Conservation (phyloP, 441 rosid species). For the Metrosideros polymorpha region DNA sequence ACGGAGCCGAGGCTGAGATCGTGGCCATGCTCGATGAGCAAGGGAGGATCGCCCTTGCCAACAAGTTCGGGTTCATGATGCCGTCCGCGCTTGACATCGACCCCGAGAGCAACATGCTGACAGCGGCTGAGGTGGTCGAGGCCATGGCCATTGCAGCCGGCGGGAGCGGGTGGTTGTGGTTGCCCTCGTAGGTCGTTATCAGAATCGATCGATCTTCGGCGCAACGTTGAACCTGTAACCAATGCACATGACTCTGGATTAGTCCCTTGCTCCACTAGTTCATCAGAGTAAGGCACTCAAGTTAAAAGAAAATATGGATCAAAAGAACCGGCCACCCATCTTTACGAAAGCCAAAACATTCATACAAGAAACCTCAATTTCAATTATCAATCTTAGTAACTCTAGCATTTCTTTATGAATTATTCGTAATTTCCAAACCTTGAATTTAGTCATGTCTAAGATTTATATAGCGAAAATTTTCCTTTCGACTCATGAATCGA, state of each 20-base stretch:
- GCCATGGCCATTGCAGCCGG: constrained; percentile 93
- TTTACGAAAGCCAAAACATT: background rate
- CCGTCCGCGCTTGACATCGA: constrained; percentile 91
- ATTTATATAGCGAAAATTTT: fast-evolving
- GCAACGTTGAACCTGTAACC: constrained; percentile 79
- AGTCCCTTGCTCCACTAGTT: background rate
- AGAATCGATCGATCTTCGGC: constrained; percentile 78
- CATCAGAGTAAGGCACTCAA: too few relatives aligned
- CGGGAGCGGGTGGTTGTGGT: constrained; percentile 88
- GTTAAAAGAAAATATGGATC: too few relatives aligned
- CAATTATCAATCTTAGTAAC: background rate
- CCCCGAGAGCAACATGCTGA: constrained; percentile 75
- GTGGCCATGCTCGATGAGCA: constrained; percentile 62
- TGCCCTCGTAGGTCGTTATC: constrained; percentile 89
- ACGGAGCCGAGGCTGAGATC: constrained; percentile 69
- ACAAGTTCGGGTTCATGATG: constrained; percentile 57
- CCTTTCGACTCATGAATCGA: background rate
- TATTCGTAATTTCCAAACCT: background rate
- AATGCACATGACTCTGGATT: background rate
- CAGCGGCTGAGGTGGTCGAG: constrained; percentile 80
- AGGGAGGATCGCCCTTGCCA: constrained; percentile 75
- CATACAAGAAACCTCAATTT: background rate
- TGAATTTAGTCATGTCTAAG: background rate
- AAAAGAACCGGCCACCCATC: too few relatives aligned
- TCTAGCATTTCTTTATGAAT: background rate